Evolutionary conservation across 257 asterid species (phyloP).

Genomic region (Cynanchum wilfordii): DNA sequence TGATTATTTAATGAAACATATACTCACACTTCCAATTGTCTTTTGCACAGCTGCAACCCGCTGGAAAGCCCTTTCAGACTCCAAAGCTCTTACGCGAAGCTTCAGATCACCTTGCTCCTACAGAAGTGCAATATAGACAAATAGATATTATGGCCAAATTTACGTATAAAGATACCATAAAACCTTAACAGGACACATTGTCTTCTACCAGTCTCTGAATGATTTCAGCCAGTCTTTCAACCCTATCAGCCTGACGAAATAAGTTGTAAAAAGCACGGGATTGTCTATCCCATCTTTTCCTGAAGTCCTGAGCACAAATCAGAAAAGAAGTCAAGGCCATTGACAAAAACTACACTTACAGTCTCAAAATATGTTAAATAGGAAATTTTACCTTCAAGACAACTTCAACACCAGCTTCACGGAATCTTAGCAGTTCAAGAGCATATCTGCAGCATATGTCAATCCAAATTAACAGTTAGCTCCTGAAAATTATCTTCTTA

Average conservation of each 20-base stretch:
- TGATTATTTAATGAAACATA: background rate
- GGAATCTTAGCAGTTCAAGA: slow-evolving; percentile 80
- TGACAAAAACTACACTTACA: background rate
- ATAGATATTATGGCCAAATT: background rate
- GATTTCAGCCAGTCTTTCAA: slow-evolving; percentile 77
- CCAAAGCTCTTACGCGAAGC: slow-evolving; percentile 90
- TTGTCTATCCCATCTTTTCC: slow-evolving; percentile 90
- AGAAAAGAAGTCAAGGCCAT: slow-evolving; percentile 15
- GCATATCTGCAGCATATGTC: slow-evolving; percentile 62
- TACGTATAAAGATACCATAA: background rate
- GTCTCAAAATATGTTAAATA: background rate
- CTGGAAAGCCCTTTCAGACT: slow-evolving; percentile 94
- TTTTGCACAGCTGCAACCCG: slow-evolving; percentile 92
- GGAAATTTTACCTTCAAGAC: slow-evolving; percentile 49
- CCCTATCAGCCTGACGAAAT: slow-evolving; percentile 97
- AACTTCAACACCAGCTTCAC: slow-evolving; percentile 96
- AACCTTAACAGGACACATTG: background rate
- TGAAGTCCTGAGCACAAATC: slow-evolving; percentile 56
- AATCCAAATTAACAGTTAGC: background rate
- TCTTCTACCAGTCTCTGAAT: slow-evolving; percentile 70
- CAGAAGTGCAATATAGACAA: background rate
- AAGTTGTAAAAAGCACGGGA: slow-evolving; percentile 81
- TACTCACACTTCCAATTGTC: slow-evolving; percentile 75
- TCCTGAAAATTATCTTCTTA: background rate
- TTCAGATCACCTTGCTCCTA: slow-evolving; percentile 99